phyloP scores from a whole-genome alignment of 345 rosid genomes.

The Noccaea bulbosa region DNA sequence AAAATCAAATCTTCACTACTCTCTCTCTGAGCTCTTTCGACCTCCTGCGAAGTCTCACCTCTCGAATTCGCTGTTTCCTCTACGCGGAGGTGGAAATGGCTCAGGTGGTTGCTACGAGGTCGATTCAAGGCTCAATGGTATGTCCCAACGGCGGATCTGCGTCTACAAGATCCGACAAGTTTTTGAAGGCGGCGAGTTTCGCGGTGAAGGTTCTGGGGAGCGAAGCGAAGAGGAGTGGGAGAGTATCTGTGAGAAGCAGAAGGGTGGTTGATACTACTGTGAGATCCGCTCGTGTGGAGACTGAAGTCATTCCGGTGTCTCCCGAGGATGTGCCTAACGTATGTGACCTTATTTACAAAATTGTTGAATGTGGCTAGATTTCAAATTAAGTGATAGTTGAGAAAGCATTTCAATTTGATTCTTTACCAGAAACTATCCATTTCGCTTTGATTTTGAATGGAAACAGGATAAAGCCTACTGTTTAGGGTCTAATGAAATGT shows the following conservation, averaged over 20 bases:
- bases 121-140: constrained; percentile 57
- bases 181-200: constrained; percentile 55
- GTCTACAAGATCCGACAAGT: constrained; percentile 53
- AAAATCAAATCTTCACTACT: constrained; percentile 21
- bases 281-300: constrained; percentile 59
- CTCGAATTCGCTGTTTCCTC: constrained; percentile 18
- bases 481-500: neutral
- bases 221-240: constrained; percentile 37
- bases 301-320: constrained; percentile 71
- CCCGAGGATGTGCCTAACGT: constrained; percentile 71
- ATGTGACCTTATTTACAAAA: neutral
- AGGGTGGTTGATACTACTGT: constrained; percentile 49
- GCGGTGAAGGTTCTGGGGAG: constrained; percentile 50
- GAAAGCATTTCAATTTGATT: constrained; percentile 15
- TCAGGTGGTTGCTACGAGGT: constrained; percentile 75
- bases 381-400: neutral
- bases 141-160: constrained; percentile 55
- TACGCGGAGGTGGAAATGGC: constrained; percentile 53
- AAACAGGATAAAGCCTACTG: neutral
- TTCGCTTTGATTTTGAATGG: constrained; percentile 10
- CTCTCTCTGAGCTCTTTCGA: constrained; percentile 4
- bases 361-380: neutral
- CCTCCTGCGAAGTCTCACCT: neutral
- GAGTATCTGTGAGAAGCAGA: constrained; percentile 41
- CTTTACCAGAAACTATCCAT: neutral